Percentiles rank a stretch among this genome's conserved stretches.
phyloP scores from a whole-genome alignment of 208 protist species.

The Trypanosomatidae sp. region DNA sequence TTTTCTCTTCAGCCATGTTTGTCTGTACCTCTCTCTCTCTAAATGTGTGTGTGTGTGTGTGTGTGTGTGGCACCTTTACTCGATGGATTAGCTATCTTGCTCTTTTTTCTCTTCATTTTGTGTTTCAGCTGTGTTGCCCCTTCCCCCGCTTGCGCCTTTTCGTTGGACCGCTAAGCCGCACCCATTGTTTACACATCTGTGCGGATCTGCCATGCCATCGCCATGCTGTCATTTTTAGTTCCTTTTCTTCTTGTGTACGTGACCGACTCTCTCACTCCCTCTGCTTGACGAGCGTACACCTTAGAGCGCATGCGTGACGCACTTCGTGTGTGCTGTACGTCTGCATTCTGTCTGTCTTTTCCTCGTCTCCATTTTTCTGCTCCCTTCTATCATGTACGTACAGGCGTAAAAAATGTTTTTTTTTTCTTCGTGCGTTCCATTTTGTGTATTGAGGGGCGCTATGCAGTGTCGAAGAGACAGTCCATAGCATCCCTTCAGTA shows the following conservation, averaged over 20 bases:
- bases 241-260: neutral
- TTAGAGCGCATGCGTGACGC: neutral
- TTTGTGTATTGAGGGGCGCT: neutral
- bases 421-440: neutral
- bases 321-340: neutral
- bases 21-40: slow-evolving; percentile 3
- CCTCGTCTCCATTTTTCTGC: slow-evolving; percentile 18
- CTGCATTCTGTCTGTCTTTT: slow-evolving; percentile 2
- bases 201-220: neutral
- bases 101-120: neutral
- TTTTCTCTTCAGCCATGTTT: neutral
- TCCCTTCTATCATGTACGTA: neutral
- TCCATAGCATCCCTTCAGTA: neutral
- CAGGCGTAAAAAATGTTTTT: neutral
- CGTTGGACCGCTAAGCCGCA: neutral
- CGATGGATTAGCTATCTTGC: neutral
- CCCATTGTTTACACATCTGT: neutral
- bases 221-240: neutral
- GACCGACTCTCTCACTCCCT: neutral
- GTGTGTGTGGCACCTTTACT: neutral
- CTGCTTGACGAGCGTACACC: neutral
- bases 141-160: neutral
- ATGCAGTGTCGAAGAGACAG: neutral
- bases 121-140: neutral
- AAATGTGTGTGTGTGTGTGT: slow-evolving; percentile 1